Evolutionary conservation across 75 land plant genomes (phyloP).

Genomic region (Pinus taeda): DNA sequence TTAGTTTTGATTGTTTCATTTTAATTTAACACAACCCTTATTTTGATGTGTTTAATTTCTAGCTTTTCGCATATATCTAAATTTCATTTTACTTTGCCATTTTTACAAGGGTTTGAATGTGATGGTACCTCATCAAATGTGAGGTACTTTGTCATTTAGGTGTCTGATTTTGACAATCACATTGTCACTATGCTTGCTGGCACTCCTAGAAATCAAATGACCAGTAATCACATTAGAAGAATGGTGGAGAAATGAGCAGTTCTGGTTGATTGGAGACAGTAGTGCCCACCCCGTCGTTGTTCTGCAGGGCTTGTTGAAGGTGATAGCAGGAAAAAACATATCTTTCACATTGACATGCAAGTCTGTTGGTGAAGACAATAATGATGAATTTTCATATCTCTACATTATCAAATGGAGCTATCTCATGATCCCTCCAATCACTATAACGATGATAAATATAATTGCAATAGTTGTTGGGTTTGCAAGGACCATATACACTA

Average conservation of each 20-base stretch:
- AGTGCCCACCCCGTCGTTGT: conserved; percentile 63
- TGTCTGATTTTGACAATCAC: conserved; percentile 13
- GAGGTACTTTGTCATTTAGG: too few relatives aligned
- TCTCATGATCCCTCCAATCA: conserved; percentile 55
- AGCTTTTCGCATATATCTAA: too few relatives aligned
- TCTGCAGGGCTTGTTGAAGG: conserved; percentile 50
- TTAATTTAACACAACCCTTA: too few relatives aligned
- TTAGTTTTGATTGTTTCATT: too few relatives aligned
- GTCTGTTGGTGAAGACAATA: conserved; percentile 26
- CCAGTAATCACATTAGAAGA: conserved; percentile 47
- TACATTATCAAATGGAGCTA: conserved; percentile 53
- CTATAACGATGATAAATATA: conserved; percentile 44
- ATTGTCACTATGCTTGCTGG: conserved; percentile 33
- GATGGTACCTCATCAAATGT: too few relatives aligned
- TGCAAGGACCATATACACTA: conserved; percentile 52
- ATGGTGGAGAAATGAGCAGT: conserved; percentile 70
- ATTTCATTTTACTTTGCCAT: too few relatives aligned
- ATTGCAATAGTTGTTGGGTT: conserved; percentile 59
- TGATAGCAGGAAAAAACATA: conserved; percentile 51
- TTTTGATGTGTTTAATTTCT: too few relatives aligned
- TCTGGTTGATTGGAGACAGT: conserved; percentile 65
- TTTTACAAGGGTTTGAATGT: too few relatives aligned
- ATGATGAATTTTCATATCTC: conserved; percentile 42
- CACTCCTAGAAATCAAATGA: conserved; percentile 48
- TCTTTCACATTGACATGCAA: conserved; percentile 65